Evolutionary conservation across 371 early-diverging fungal species (phyloP), one percentile per base, ranked within the genome.

Genomic region (Capillidium heterosporum): DNA sequence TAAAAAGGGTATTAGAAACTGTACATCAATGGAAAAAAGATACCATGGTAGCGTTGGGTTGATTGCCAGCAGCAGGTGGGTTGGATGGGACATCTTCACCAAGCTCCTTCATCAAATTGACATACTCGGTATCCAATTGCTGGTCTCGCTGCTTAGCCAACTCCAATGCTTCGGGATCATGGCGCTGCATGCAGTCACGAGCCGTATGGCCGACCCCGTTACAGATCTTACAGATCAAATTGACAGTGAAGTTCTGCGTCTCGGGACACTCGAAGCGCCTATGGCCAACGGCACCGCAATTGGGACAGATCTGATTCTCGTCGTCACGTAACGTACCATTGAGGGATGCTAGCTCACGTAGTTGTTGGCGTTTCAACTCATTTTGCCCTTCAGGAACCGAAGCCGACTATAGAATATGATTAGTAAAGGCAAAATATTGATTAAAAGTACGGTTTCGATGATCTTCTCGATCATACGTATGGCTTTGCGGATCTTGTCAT

Each of bases 301-400:
- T 94, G 56, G 80, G 71, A 66, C 95, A 96, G 0, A 87, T 82
- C 64, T 90, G 91, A 59, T 82, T 85, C 67, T 93, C 94, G 62
- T 93, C 95, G 60, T 94, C 94, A 54, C 95, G 78, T 57, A 93
- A 71, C 0, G 94, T 93, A 62, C 97, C 97, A 70, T 96, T 96
- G 48, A 96, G 71, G 31, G 87, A 83, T 4, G 97, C 97, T 57
- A 96, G 68, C 63, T 93, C 92, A 58, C 94, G 81, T 55, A 96
- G 68, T 67, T 96, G 95, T 63, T 81, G 79, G 49, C 91, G 81
- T 65, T 94, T 96, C 54, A 92, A 67, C 59, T 91, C 90, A 66
- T 93, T 94, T 59, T 91, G 89, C 13, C 85, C 87, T 65, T 94
- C 97, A 17, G 97, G 94, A 4, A 86, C 82, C 21, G 82, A 84